Evolutionary conservation across 2,329 filamentous ascomycete species (phyloP).

Genomic region (Myriosclerotinia curreyana): DNA sequence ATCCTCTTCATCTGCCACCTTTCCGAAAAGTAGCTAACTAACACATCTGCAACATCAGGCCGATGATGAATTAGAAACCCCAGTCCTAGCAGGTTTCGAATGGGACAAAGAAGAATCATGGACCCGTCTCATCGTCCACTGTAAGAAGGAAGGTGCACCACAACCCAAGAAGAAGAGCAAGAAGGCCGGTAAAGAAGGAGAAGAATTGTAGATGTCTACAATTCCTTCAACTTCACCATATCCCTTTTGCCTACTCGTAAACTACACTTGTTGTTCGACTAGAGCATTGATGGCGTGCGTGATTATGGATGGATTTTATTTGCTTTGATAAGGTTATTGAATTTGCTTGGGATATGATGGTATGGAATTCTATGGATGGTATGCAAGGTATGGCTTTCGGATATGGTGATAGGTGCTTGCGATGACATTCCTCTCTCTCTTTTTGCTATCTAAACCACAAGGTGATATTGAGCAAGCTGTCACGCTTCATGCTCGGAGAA

Average conservation of each 20-base stretch:
- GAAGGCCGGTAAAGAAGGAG: constrained; percentile 48
- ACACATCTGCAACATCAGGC: constrained; percentile 53
- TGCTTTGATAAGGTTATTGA: too few relatives aligned
- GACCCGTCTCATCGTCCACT: constrained; percentile 82
- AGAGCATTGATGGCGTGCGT: constrained; percentile 12
- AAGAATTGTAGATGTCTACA: constrained; percentile 28
- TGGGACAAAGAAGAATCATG: constrained; percentile 94
- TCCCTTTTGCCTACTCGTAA: constrained; percentile 16
- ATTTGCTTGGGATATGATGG: background rate
- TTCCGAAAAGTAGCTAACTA: constrained; percentile 27
- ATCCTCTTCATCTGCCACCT: constrained; percentile 1
- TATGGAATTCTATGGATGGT: background rate
- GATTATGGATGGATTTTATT: constrained; percentile 5
- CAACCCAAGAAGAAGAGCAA: constrained; percentile 63
- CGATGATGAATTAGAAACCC: constrained; percentile 85
- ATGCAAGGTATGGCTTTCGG: background rate
- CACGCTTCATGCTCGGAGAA: too few relatives aligned
- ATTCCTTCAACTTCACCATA: background rate
- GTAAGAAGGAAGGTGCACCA: constrained; percentile 66
- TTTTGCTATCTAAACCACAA: background rate
- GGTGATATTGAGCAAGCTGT: background rate
- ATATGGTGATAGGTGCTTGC: background rate
- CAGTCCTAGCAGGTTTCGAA: constrained; percentile 90
- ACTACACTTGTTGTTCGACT: constrained; percentile 14
- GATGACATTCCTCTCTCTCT: background rate